Conservation (phyloP, 441 rosid species). For the Capsella rubella region DNA sequence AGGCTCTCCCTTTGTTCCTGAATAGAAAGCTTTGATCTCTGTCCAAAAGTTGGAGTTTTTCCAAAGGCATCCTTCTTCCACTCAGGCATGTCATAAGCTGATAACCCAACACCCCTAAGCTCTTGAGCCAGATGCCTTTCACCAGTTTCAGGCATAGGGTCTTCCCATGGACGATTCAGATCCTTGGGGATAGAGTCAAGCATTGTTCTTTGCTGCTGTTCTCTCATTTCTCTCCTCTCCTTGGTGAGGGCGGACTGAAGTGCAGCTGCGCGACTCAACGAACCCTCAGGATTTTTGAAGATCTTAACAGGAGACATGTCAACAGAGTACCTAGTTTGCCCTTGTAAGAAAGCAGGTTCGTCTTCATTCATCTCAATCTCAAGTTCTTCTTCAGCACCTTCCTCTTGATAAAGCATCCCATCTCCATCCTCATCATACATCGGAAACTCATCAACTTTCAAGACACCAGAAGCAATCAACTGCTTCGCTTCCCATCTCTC, state of each 20-base stretch:
- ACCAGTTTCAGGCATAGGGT: constrained; percentile 93
- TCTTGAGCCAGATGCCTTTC: constrained; percentile 95
- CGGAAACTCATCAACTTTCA: constrained; percentile 66
- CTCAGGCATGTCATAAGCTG: constrained; percentile 91
- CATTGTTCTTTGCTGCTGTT: constrained; percentile 88
- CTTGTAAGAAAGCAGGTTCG: constrained; percentile 88
- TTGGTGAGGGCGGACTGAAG: constrained; percentile 90
- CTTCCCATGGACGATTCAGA: constrained; percentile 94
- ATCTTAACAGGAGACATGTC: constrained; percentile 94
- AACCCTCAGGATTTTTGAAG: constrained; percentile 90
- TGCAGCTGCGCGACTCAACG: constrained; percentile 93
- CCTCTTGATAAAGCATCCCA: constrained; percentile 83
- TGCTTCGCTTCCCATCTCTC: constrained; percentile 95
- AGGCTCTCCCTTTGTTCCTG: constrained; percentile 91
- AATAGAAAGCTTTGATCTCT: constrained; percentile 81
- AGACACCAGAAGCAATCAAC: constrained; percentile 82
- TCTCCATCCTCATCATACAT: constrained; percentile 85
- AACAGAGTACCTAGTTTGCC: constrained; percentile 82
- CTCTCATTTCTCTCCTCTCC: constrained; percentile 82
- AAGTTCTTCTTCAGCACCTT: constrained; percentile 95
- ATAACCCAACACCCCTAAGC: constrained; percentile 84
- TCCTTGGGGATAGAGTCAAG: constrained; percentile 88
- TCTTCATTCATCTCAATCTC: constrained; percentile 90
- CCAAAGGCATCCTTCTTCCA: constrained; percentile 92
- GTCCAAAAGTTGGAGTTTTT: constrained; percentile 77